phyloP scores from a whole-genome alignment of 768 basidiomycete species.

The Udeniomyces megalosporus region DNA sequence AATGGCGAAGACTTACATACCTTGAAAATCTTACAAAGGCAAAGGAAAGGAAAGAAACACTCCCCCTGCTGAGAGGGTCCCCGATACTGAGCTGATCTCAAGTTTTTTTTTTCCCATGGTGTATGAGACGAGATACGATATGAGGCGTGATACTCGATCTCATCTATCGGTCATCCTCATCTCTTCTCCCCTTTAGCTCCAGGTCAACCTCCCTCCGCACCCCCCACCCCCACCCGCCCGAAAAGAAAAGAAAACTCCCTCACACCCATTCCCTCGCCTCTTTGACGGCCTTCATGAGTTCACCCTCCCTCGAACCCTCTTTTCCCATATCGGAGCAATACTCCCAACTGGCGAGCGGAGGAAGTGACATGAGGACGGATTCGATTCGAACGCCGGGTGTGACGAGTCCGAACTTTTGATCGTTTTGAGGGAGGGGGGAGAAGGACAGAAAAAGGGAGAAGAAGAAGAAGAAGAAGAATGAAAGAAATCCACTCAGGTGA shows the following conservation, averaged over 20 bases:
- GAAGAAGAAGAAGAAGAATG: too few relatives aligned
- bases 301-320: slow-evolving; percentile 37
- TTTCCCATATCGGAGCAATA: slow-evolving; percentile 62
- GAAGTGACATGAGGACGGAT: slow-evolving; percentile 41
- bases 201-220: neutral
- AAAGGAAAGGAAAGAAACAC: too few relatives aligned
- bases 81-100: too few relatives aligned
- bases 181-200: neutral
- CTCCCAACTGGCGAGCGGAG: slow-evolving; percentile 77
- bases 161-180: too few relatives aligned
- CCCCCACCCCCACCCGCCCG: too few relatives aligned
- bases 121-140: too few relatives aligned
- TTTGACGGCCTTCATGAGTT: slow-evolving; percentile 45
- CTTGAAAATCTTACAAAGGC: too few relatives aligned
- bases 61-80: too few relatives aligned
- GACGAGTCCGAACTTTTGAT: slow-evolving; percentile 36
- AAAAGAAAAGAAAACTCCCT: neutral
- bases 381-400: slow-evolving; percentile 76
- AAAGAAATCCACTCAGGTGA: too few relatives aligned
- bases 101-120: too few relatives aligned
- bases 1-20: too few relatives aligned
- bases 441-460: neutral
- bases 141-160: too few relatives aligned
- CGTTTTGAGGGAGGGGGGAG: neutral
- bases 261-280: slow-evolving; percentile 47